Evolutionary conservation across 2,329 filamentous ascomycete species (phyloP).

Genomic region (Colletotrichum cuscutae): DNA sequence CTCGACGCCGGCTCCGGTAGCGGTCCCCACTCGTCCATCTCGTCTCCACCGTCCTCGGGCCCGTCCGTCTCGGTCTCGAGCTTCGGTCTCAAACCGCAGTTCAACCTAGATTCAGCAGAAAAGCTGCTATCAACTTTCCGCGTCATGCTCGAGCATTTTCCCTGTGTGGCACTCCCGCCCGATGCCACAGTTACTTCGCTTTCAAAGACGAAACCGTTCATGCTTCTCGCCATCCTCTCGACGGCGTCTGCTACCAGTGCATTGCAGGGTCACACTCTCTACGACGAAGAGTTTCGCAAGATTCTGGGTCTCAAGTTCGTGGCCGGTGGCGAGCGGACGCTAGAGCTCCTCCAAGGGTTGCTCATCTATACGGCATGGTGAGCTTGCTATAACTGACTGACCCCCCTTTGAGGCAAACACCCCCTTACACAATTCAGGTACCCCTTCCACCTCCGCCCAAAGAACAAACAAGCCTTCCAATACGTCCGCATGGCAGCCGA

Average conservation of each 20-base stretch:
- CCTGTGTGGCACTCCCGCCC: constrained; percentile 53
- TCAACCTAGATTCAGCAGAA: constrained; percentile 65
- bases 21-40: constrained; percentile 20
- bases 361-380: constrained; percentile 69
- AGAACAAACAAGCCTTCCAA: constrained; percentile 59
- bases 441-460: constrained; percentile 64
- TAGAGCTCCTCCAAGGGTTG: constrained; percentile 67
- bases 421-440: constrained; percentile 52
- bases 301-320: constrained; percentile 67
- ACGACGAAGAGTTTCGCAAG: constrained; percentile 68
- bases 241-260: constrained; percentile 58
- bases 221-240: constrained; percentile 64
- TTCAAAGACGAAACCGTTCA: constrained; percentile 59
- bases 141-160: constrained; percentile 55
- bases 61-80: constrained; percentile 47
- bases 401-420: neutral
- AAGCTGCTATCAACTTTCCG: constrained; percentile 56
- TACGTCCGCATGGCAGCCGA: constrained; percentile 64
- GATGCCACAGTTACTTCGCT: constrained; percentile 55
- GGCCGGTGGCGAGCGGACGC: constrained; percentile 63
- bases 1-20: constrained; percentile 3
- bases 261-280: constrained; percentile 62
- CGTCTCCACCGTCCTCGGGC: constrained; percentile 37
- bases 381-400: constrained; percentile 20
- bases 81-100: constrained; percentile 60